Evolutionary conservation across 441 rosid genomes (phyloP), one percentile per base, ranked within the genome.

Genomic region (Capsella rubella): DNA sequence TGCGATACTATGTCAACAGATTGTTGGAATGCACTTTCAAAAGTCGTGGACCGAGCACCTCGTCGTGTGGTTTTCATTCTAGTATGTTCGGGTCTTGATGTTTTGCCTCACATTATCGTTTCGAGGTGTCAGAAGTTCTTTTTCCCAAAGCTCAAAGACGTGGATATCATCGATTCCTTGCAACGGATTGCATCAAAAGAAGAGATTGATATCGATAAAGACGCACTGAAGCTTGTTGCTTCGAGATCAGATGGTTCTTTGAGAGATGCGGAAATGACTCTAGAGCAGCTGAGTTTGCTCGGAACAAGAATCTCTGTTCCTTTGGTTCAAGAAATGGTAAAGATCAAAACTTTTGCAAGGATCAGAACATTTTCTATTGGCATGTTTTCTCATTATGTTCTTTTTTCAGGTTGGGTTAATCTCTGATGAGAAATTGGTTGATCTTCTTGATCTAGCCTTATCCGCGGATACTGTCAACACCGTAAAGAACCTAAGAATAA

Each of bases 111-210:
- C 77, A 84, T 91, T 73, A 90, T 96, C 62, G 81, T 91, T 73
- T 91, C 98, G 31, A 88, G 99, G 67, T 96, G 98, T 76, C 99
- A 96, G 77, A 96, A 93, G 65, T 96, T 96, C 87, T 93, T 91
- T 78, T 93, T 93, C 79, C 97, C 99, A 0, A 96, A 96, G 86
- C 79, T 96, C 61, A 93, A 90, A 82, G 98, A 96, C 67, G 94
- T 86, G 14, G 99, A 95, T 80, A 90, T 95, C 47, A 85, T 90
- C 15, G 81, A 79, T 81, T 85, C 92, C 15, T 72, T 95, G 80
- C 96, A 89, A 65, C 82, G 85, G 87, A 87, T 95, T 71, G 89
- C 96, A 10, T 86, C 91, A 42, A 89, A 85, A 76, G 98, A 95
- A 83, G 85, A 79, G 61, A 69, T 93, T 16, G 88, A 85, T 69